These are phyloP conservation scores for Centaurea solstitialis DNA, from an alignment of 129 eudicot genomes.

Conservation along the genomic window DNA sequence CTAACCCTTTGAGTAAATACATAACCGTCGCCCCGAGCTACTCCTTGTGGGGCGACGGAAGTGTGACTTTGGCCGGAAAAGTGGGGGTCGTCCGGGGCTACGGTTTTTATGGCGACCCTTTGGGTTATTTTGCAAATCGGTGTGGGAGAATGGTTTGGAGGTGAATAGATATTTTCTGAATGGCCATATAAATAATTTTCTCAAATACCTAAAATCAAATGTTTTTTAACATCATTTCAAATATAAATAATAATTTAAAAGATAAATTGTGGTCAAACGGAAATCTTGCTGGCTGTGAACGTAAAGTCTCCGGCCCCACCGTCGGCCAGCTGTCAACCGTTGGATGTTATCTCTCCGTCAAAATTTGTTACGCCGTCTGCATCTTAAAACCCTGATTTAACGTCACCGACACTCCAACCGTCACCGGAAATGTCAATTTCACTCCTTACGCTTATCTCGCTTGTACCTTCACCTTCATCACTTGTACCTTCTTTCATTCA, in stretches of 20 bases:
- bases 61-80: too few relatives aligned
- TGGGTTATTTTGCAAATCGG: too few relatives aligned
- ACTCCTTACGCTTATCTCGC: constrained; percentile 11
- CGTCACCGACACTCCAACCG: constrained; percentile 41
- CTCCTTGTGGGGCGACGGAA: too few relatives aligned
- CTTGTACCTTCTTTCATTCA: constrained; percentile 13
- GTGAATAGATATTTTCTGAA: too few relatives aligned
- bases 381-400: constrained; percentile 9
- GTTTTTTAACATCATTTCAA: too few relatives aligned
- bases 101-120: too few relatives aligned
- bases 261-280: neutral
- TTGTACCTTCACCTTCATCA: constrained; percentile 12
- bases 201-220: too few relatives aligned
- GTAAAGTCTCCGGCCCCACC: constrained; percentile 17
- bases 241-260: neutral
- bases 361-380: constrained; percentile 13
- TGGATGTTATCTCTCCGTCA: constrained; percentile 23
- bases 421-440: constrained; percentile 16
- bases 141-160: too few relatives aligned
- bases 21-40: too few relatives aligned
- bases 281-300: constrained; percentile 21
- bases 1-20: too few relatives aligned
- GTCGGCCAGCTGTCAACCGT: constrained; percentile 21
- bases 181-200: too few relatives aligned
- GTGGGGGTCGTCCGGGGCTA: too few relatives aligned